Base-by-base conservation (phyloP, 2,329 filamentous ascomycete genomes). In the Fusarium sp. region DNA sequence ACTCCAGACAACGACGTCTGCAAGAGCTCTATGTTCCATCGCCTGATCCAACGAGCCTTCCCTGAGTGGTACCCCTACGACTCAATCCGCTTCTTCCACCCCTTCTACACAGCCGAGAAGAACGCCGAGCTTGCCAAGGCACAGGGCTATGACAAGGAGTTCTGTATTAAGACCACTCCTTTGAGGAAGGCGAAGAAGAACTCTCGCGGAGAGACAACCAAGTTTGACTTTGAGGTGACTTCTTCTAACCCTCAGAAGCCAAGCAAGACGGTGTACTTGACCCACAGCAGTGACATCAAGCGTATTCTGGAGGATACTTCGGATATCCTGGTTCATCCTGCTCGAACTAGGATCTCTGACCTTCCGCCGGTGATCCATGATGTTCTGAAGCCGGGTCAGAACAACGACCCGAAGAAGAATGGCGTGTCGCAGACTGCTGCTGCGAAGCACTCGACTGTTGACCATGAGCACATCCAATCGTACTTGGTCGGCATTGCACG, bases 11-110 rank as follows among this genome's bases (percentile, higher is more conserved):
- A 64, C 16, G 47, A 73, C 2, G 40, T 73, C 3, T 50, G 44
- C 30, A 73, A 73, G 62, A 73, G 66, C 40, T 74, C 72, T 5
- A 59, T 74, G 43, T 73, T 71, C 46, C 71, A 74, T n/a, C 63
- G 71, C 5, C 58, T 74, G 3, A 30, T 72, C 3, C 72, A 74
- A 10, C 69, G 72, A 16, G 71, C 71, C 9, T 73, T 74, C 69
- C 71, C 72, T 1, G 71, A 59, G 12, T 73, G 72, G 69, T 74
- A 65, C 25, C 69, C 69, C 0, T 57, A 49, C 20, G 59, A 73
- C 27, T 63, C 72, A 0, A 49, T 73, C 27, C 68, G 72, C 5
- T 74, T 74, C 51, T 74, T 74, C 59, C 71, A 73, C 7, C 72
- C 72, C 1, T 74, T 74, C 18, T 74, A 74, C 50, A 74, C 72